Base-by-base conservation (phyloP, 2,329 filamentous ascomycete species). In the Fusarium veterinarium region DNA sequence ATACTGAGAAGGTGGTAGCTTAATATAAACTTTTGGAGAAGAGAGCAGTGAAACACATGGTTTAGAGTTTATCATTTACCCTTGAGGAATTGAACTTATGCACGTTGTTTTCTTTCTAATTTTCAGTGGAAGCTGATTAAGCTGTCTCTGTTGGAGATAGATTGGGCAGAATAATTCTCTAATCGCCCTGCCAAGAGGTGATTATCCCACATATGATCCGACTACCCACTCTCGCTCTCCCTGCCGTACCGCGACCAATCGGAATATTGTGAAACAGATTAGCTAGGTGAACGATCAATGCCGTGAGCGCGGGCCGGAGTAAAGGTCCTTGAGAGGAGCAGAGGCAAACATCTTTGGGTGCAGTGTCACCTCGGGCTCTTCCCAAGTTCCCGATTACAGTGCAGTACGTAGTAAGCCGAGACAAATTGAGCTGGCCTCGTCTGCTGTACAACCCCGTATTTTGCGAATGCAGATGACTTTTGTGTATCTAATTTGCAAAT, bases 1-100 rank as follows among this genome's bases (percentile, higher is more conserved):
- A 44, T 49, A 69, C 60, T 58, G 8, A 69, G 59, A 72, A 73
- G 71, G 71, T 72, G 40, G 71, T 60, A 68, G 40, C 40, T 59
- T 46, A 38, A 69, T 40, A 45, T 64, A 61, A 69, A 52, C 48
- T 73, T 51, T 72, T 5, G 28, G 23, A 6, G 20, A 28, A n/a
- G 23, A 3, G 10, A 23, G 20, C 30, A 33, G 14, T 49, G 49
- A 51, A 71, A 52, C 49, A 28, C 35, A 41, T 38, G 28, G 28
- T 28, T 37, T 37, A 35, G 19, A 49, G 41, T 58, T 49, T 5
- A 25, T 16, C 14, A 49, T 49, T 49, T 37, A 20, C 35, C 23
- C 23, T 41, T 8, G 10, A 31, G 30, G 37, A 52, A 38, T 23
- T 20, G 11, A 13, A n/a, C 62, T 67, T 14, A 57, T 57, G 55